A percentile compares a stretch with the other conserved stretches of the same genome.
Conservation (phyloP, 2,329 filamentous ascomycete species). For the Monilinia vaccinii-corymbosi region DNA sequence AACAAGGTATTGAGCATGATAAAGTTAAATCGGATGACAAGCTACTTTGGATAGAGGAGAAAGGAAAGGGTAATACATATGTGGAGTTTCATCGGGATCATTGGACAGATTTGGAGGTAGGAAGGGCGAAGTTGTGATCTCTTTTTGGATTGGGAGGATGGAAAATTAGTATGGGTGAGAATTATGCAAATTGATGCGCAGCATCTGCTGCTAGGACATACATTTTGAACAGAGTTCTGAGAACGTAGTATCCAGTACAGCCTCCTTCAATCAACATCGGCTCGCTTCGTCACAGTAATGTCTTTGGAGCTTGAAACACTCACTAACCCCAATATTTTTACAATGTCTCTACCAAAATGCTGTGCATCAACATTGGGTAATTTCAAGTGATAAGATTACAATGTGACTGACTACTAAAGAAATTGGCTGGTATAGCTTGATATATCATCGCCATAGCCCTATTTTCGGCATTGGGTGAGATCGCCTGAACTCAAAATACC, state of each 20-base stretch:
- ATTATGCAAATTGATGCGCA: background rate
- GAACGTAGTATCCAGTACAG: too few species aligned
- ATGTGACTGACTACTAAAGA: too few species aligned
- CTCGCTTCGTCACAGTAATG: background rate
- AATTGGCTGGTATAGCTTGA: too few species aligned
- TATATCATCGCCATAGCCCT: too few species aligned
- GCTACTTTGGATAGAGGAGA: constrained; percentile 48
- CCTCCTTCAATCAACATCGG: background rate
- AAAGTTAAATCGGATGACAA: constrained; percentile 36
- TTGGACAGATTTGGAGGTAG: constrained; percentile 44
- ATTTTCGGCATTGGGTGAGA: too few species aligned
- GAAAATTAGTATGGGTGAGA: background rate
- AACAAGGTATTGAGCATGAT: constrained; percentile 54
- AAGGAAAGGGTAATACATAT: constrained; percentile 46
- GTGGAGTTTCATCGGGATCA: constrained; percentile 48
- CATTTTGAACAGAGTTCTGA: background rate
- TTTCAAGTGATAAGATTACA: too few species aligned
- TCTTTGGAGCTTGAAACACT: too few species aligned
- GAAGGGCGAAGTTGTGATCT: constrained; percentile 36
- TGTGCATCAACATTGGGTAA: too few species aligned
- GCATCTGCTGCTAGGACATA: background rate
- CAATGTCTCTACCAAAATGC: too few species aligned
- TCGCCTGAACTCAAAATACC: too few species aligned
- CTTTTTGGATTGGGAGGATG: background rate
- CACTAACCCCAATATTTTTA: too few species aligned